A percentile compares a stretch with the other conserved stretches of the same genome.
phyloP scores from a whole-genome alignment of 1,139 yeast species.

The Trichomonascaceae sp. region DNA sequence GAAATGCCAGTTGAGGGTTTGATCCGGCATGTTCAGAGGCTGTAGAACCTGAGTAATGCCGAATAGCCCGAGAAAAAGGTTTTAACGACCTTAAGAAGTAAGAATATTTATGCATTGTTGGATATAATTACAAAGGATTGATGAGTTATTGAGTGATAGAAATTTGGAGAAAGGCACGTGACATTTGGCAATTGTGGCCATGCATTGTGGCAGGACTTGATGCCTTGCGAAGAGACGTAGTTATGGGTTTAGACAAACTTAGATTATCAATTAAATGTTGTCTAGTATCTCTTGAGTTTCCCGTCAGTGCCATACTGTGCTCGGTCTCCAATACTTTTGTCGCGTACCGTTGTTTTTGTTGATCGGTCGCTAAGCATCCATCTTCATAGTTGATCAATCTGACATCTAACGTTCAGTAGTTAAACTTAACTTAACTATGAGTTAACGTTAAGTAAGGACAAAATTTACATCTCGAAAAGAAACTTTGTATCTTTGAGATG shows the following conservation, averaged over 20 bases:
- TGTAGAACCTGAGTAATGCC: slow-evolving; percentile 1
- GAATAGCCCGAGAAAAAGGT: background rate
- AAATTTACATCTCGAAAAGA: too few species aligned
- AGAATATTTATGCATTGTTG: background rate
- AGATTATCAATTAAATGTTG: too few species aligned
- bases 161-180: background rate
- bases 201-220: background rate
- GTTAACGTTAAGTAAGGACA: background rate
- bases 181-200: background rate
- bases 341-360: background rate
- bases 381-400: background rate
- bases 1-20: slow-evolving; percentile 69
- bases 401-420: background rate
- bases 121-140: background rate
- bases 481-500: too few species aligned
- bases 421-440: background rate
- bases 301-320: too few species aligned
- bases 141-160: background rate
- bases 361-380: background rate
- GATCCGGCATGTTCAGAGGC: slow-evolving; percentile 20
- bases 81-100: background rate
- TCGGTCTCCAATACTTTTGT: too few species aligned
- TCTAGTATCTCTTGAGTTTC: too few species aligned
- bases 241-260: too few species aligned
- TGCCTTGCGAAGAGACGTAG: too few species aligned